Base-by-base conservation (phyloP, 1,284 basidiomycete species). In the Puccinia sorghi region DNA sequence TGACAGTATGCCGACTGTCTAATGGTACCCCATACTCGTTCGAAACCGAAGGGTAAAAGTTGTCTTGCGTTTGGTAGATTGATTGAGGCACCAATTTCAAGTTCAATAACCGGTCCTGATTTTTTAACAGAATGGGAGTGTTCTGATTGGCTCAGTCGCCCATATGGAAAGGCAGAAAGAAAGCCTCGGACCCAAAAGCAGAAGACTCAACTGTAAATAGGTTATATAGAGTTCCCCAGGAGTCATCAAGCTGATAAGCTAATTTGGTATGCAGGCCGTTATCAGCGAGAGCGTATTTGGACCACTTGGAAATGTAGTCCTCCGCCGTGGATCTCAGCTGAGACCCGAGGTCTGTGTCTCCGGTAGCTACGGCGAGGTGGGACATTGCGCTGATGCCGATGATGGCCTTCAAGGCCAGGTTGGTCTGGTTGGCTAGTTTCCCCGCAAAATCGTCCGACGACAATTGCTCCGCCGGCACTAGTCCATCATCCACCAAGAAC, bases 191-290 rank as follows among this genome's bases (percentile, higher is more conserved):
- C 32, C 32, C 71, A 83, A 52, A 37, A 13, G 25, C 25, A 37
- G 32, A 37, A 50, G 22, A 27, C 83, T 82, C 63, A 73, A 84
- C 83, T 66, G 77, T 81, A 43, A 82, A 80, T 27, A 84, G 72
- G 73, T 84, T 84, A 80, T 84, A 85, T 25, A 85, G 80, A 1
- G 83, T 83, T 4, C 84, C 84, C 83, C 83, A 84, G 6, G 82
- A 83, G 12, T 81, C 73, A n/a, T 84, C 83, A 54, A 82, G 82
- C 76, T 84, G 84, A 80, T 85, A 85, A 6, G 83, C 80, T 5
- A 85, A 82, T 80, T 85, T 85, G 64, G 82, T 83, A 81, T 85
- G 84, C 41, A 79, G 63, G 15, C 48, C 46, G 39, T 80, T 54
- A 80, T 39, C 41, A 22, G 9, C 37, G 3, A 72, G 80, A 22